Conservation (phyloP, 768 basidiomycete genomes). For the Pulveroboletus sp. region DNA sequence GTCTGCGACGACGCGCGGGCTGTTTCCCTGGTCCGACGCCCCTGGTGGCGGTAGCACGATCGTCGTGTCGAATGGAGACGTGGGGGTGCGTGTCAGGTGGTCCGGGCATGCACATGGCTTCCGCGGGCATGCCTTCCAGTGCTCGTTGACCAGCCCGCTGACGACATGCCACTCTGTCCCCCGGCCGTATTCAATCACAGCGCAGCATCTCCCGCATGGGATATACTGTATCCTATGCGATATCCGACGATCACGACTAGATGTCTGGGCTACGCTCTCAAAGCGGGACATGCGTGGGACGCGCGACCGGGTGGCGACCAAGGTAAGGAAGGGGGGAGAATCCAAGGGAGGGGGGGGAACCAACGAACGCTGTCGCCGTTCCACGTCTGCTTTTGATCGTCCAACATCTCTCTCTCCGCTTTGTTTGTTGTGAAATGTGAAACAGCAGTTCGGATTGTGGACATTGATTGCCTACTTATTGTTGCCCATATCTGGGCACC, state of each 20-base stretch:
- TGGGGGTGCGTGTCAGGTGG: slow-evolving; percentile 10
- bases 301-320: no score
- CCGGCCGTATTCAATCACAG: slow-evolving; percentile 24
- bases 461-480: slow-evolving; percentile 15
- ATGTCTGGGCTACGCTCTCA: slow-evolving; percentile 7
- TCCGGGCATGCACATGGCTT: no score
- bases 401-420: slow-evolving; percentile 15
- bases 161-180: slow-evolving; percentile 25
- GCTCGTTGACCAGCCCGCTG: slow-evolving; percentile 24
- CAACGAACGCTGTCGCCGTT: background rate
- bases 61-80: slow-evolving; percentile 9
- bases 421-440: slow-evolving; percentile 33
- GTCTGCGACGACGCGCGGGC: background rate
- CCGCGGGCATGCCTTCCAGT: slow-evolving; percentile 27
- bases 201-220: slow-evolving; percentile 27
- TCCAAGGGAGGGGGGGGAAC: no score
- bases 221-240: slow-evolving; percentile 10
- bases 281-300: slow-evolving; percentile 17
- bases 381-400: slow-evolving; percentile 22
- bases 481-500: slow-evolving; percentile 18
- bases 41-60: slow-evolving; percentile 7
- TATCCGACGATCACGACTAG: slow-evolving; percentile 9
- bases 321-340: slow-evolving; percentile 9
- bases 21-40: background rate
- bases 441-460: slow-evolving; percentile 16